Percentiles rank a stretch among this genome's conserved stretches.
phyloP scores from a whole-genome alignment of 148 eudicot species.

The Chenopodium quinoa region DNA sequence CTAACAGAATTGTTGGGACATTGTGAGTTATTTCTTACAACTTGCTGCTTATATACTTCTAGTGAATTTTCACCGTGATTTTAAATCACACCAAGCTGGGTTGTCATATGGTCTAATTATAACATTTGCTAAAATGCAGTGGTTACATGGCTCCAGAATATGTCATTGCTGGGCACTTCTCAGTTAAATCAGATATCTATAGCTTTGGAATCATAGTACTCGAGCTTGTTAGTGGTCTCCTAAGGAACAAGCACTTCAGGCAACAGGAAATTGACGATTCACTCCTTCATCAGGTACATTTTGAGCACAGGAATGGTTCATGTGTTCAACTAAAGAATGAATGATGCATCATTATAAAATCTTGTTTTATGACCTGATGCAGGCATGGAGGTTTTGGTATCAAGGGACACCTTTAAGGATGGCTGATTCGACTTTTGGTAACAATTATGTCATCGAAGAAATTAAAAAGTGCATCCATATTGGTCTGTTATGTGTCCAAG shows the following conservation, averaged over 20 bases:
- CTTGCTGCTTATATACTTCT: too few species aligned
- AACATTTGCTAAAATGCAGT: conserved; percentile 3
- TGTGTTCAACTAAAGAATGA: too few species aligned
- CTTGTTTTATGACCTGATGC: background rate
- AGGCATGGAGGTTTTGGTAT: conserved; percentile 46
- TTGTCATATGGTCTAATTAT: too few species aligned
- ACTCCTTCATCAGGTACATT: conserved; percentile 26
- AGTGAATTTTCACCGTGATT: too few species aligned
- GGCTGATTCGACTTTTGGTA: conserved; percentile 18
- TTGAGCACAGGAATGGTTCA: background rate
- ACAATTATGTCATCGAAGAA: conserved; percentile 21
- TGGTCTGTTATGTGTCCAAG: conserved; percentile 36
- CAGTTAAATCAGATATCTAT: conserved; percentile 36
- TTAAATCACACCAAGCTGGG: too few species aligned
- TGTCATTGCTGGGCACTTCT: conserved; percentile 31
- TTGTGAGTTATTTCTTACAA: conserved; percentile 9
- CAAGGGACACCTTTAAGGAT: conserved; percentile 13
- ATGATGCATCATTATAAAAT: too few species aligned
- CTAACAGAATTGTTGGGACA: conserved; percentile 26
- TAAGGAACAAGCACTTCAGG: conserved; percentile 4
- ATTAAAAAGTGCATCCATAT: conserved; percentile 32
- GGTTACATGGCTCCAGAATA: conserved; percentile 44
- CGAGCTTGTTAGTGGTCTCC: conserved; percentile 31
- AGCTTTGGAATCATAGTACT: conserved; percentile 37
- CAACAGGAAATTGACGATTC: conserved; percentile 8